Percentiles rank a stretch among this genome's conserved stretches.
These are phyloP conservation scores for Boletellus sp. DNA, from an alignment of 768 basidiomycete species.

Conservation along the genomic window DNA sequence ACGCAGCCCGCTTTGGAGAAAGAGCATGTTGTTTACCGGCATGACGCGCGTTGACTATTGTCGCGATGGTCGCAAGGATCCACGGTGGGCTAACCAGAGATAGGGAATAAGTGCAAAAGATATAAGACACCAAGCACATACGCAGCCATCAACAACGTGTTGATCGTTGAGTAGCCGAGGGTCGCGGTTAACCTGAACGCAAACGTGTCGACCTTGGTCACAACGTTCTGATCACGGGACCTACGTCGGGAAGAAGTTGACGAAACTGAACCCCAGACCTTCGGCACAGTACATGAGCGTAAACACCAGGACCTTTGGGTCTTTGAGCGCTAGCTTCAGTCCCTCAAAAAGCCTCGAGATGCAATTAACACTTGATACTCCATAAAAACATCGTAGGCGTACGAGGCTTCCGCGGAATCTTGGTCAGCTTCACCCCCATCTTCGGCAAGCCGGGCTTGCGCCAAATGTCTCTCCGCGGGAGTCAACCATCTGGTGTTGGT, in stretches of 20 bases:
- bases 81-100: constrained; percentile 51
- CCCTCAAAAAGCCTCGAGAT: constrained; percentile 16
- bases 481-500: constrained; percentile 61
- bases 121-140: constrained; percentile 27
- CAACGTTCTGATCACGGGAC: constrained; percentile 4
- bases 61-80: constrained; percentile 49
- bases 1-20: no score
- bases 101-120: neutral
- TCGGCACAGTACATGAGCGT: constrained; percentile 51
- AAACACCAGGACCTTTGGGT: constrained; percentile 52
- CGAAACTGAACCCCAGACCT: constrained; percentile 55
- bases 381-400: neutral
- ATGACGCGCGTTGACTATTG: constrained; percentile 52
- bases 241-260: constrained; percentile 57
- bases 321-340: constrained; percentile 51
- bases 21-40: constrained; percentile 34
- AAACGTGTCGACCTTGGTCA: neutral
- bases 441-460: constrained; percentile 62
- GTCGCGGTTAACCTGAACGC: constrained; percentile 49
- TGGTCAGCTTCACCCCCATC: constrained; percentile 65
- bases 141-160: constrained; percentile 58
- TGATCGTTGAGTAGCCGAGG: constrained; percentile 58
- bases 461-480: constrained; percentile 47
- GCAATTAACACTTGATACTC: neutral
- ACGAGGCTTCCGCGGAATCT: constrained; percentile 57